Conservation (phyloP, 2,329 filamentous ascomycete genomes). For the Lachnellula subtilissima region DNA sequence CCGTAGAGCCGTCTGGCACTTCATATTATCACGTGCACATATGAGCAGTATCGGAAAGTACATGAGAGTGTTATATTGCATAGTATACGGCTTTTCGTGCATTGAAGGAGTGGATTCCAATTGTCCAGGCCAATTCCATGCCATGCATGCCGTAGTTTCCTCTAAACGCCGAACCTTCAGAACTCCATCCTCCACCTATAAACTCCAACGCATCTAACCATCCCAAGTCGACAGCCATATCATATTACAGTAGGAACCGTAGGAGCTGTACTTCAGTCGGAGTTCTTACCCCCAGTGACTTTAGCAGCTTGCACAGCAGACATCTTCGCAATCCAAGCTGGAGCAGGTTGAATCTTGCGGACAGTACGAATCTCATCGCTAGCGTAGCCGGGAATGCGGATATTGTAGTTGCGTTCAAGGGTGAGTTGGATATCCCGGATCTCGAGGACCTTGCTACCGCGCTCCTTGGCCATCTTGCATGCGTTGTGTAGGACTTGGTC, state of each 20-base stretch:
- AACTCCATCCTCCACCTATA: not conserved
- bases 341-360: conserved; percentile 82
- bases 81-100: not conserved
- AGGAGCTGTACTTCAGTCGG: conserved; percentile 17
- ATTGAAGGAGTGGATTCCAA: not conserved
- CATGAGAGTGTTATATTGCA: too few relatives aligned
- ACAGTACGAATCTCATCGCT: conserved; percentile 93
- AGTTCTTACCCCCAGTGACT: conserved; percentile 51
- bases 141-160: not conserved
- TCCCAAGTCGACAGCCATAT: not conserved
- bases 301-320: conserved; percentile 93
- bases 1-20: not conserved
- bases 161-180: not conserved
- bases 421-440: conserved; percentile 81
- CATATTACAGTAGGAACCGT: not conserved
- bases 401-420: conserved; percentile 81
- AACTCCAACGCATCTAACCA: not conserved
- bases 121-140: not conserved
- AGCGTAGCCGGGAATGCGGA: conserved; percentile 88
- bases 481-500: conserved; percentile 84
- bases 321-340: conserved; percentile 94
- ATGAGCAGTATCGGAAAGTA: not conserved
- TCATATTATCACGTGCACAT: not conserved
- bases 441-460: conserved; percentile 84
- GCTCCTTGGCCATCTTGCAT: conserved; percentile 88